phyloP scores from a whole-genome alignment of 2,329 filamentous ascomycete species.

The Graphilbum ipis-grandicollis region DNA sequence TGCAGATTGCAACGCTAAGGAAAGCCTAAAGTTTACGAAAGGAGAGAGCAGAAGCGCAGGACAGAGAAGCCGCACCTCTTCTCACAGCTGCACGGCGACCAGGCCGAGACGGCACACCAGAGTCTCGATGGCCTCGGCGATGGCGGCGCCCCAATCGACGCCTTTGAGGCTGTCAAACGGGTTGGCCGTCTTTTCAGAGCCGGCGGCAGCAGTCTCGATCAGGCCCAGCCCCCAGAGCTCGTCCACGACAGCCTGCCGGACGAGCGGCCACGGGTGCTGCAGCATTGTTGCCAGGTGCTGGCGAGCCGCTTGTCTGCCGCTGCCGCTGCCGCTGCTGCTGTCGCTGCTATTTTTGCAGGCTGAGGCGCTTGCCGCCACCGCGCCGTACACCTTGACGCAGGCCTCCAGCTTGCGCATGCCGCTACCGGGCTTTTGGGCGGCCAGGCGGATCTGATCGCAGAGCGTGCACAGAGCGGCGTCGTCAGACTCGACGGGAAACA shows the following conservation, averaged over 20 bases:
- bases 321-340: constrained; percentile 18
- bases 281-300: constrained; percentile 58
- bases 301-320: constrained; percentile 32
- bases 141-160: constrained; percentile 40
- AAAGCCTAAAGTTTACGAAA: too few species aligned
- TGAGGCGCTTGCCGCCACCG: constrained; percentile 44
- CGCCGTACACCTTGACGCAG: constrained; percentile 63
- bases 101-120: constrained; percentile 23
- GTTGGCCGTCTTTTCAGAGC: neutral
- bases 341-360: too few species aligned
- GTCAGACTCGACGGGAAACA: constrained; percentile 16
- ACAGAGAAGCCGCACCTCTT: neutral
- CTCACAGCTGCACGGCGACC: neutral
- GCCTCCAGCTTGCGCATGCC: constrained; percentile 71
- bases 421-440: constrained; percentile 69
- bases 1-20: too few species aligned
- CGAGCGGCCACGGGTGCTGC: constrained; percentile 65
- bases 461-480: constrained; percentile 18
- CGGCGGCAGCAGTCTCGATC: too few species aligned
- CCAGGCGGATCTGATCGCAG: constrained; percentile 55
- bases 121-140: constrained; percentile 24
- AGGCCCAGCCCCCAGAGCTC: constrained; percentile 34
- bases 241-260: constrained; percentile 43
- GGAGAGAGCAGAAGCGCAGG: too few species aligned
- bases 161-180: constrained; percentile 21